These are phyloP conservation scores for Lasiodiplodia hormozganensis DNA, from an alignment of 2,329 filamentous ascomycete species.

Conservation along the genomic window DNA sequence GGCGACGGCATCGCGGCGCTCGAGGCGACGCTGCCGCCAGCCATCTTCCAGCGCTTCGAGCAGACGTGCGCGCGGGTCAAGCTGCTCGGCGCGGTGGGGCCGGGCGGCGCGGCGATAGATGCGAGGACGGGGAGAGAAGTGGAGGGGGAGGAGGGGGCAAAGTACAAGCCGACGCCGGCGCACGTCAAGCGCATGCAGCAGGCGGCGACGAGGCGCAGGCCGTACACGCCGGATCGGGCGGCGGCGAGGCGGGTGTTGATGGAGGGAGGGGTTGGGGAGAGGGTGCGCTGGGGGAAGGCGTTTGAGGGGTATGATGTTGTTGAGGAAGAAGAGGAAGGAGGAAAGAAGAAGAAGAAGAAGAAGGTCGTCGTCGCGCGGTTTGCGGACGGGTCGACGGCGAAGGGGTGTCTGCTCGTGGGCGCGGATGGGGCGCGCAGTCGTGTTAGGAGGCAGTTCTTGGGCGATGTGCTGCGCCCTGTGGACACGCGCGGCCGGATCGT, in stretches of 20 bases:
- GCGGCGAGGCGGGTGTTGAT: conserved; percentile 12
- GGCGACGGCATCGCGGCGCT: conserved; percentile 16
- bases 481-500: conserved; percentile 50
- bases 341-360: not conserved
- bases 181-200: not conserved
- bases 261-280: not conserved
- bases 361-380: conserved; percentile 26
- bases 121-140: not conserved
- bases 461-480: conserved; percentile 40
- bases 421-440: conserved; percentile 39
- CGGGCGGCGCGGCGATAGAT: not conserved
- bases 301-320: conserved; percentile 1
- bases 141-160: not conserved
- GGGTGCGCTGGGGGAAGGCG: not conserved
- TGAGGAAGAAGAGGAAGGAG: no score
- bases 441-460: conserved; percentile 49
- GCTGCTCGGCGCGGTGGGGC: not conserved
- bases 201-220: not conserved
- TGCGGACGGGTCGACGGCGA: conserved; percentile 25
- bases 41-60: not conserved
- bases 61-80: conserved; percentile 1
- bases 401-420: conserved; percentile 30
- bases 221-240: conserved; percentile 18
- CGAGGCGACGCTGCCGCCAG: not conserved
- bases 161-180: not conserved